Conservation (phyloP, 192 early-diverging fungal species). For the Coemansia sp. region DNA sequence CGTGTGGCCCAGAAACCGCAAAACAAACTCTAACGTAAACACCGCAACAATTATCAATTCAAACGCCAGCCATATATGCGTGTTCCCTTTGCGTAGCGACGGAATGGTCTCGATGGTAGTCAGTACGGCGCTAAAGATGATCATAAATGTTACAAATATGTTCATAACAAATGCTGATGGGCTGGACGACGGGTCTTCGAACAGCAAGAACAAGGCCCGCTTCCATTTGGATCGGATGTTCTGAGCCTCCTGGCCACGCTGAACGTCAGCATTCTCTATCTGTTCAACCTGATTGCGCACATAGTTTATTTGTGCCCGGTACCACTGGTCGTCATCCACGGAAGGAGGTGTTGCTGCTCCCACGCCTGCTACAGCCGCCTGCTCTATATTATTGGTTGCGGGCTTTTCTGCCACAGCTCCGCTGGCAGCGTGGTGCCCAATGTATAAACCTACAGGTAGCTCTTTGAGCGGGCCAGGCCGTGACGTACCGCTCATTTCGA, state of each 20-base stretch:
- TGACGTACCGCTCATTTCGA: slow-evolving; percentile 14
- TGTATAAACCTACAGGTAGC: slow-evolving; percentile 18
- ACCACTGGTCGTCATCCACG: slow-evolving; percentile 45
- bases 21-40: slow-evolving; percentile 71
- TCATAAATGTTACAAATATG: slow-evolving; percentile 70
- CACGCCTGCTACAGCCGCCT: slow-evolving; percentile 22
- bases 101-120: slow-evolving; percentile 82
- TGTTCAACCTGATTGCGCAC: slow-evolving; percentile 52
- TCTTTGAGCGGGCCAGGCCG: slow-evolving; percentile 18
- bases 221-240: slow-evolving; percentile 55
- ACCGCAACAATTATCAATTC: slow-evolving; percentile 69
- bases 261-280: slow-evolving; percentile 40
- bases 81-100: slow-evolving; percentile 56
- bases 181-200: slow-evolving; percentile 78
- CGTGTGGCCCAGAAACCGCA: slow-evolving; percentile 69
- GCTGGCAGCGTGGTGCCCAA: not conserved
- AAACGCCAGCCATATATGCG: slow-evolving; percentile 60
- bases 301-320: slow-evolving; percentile 52
- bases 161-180: slow-evolving; percentile 67
- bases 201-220: slow-evolving; percentile 63
- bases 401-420: slow-evolving; percentile 4
- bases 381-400: slow-evolving; percentile 1
- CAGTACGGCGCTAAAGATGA: slow-evolving; percentile 69
- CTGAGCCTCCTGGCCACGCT: slow-evolving; percentile 46
- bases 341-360: slow-evolving; percentile 22